Evolutionary conservation across 179 eudicot species (phyloP).

Genomic region (Vitellaria paradoxa): DNA sequence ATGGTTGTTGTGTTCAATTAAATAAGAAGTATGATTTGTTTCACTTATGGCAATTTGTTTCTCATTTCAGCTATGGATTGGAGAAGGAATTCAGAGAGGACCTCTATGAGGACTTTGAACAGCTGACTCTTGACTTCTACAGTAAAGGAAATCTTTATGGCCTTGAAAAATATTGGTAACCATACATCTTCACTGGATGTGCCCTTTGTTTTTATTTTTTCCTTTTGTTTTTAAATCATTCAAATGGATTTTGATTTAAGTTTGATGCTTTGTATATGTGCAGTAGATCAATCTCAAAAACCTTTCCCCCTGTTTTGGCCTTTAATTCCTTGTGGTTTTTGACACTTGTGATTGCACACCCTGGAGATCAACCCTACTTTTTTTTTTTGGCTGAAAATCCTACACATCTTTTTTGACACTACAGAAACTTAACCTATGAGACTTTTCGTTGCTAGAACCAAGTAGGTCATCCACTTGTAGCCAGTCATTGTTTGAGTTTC

Average conservation of each 20-base stretch:
- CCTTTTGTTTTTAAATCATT: not conserved
- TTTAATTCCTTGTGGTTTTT: too few species aligned
- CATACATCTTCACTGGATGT: not conserved
- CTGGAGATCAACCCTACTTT: too few species aligned
- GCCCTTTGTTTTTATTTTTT: not conserved
- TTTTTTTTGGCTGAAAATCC: too few species aligned
- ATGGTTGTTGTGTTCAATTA: not conserved
- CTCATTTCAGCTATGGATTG: constrained; percentile 71
- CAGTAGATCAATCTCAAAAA: too few species aligned
- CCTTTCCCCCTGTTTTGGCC: too few species aligned
- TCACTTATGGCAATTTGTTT: constrained; percentile 11
- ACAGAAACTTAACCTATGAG: too few species aligned
- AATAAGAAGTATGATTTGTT: too few species aligned
- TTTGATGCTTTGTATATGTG: not conserved
- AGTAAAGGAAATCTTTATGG: constrained; percentile 85
- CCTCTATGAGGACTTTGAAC: constrained; percentile 76
- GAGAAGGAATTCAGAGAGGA: constrained; percentile 85
- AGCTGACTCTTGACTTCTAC: constrained; percentile 65
- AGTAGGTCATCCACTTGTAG: too few species aligned
- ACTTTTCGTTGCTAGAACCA: too few species aligned
- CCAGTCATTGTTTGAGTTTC: too few species aligned
- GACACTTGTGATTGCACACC: too few species aligned
- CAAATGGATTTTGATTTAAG: not conserved
- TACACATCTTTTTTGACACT: too few species aligned
- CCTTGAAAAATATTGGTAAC: constrained; percentile 93